Conservation (phyloP, 805 yeast genomes). For the Nakazawaea laoshanensis region DNA sequence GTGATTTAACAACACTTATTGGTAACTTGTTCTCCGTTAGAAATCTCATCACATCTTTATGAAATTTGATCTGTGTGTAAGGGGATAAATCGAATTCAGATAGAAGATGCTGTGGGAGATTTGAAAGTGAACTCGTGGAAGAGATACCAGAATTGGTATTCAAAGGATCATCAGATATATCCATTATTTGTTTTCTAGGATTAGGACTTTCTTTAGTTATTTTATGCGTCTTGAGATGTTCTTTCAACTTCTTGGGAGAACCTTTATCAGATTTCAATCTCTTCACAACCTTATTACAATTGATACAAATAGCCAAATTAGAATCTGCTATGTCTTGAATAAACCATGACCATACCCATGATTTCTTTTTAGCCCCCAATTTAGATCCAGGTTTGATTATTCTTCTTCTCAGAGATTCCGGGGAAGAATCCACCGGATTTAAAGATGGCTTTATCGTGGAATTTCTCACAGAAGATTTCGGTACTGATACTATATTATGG, state of each 20-base stretch:
- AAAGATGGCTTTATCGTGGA: too few species aligned
- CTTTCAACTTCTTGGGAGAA: constrained; percentile 49
- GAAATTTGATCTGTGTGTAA: constrained; percentile 38
- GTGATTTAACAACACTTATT: constrained; percentile 37
- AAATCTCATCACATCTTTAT: constrained; percentile 40
- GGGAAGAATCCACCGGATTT: too few species aligned
- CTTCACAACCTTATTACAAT: constrained; percentile 39
- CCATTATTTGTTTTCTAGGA: background rate
- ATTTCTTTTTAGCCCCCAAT: constrained; percentile 52
- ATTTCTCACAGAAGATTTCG: too few species aligned
- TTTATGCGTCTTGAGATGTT: constrained; percentile 49
- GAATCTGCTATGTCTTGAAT: constrained; percentile 39
- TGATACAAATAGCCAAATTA: constrained; percentile 45
- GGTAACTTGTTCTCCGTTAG: constrained; percentile 44
- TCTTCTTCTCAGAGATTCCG: too few species aligned
- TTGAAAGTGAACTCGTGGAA: background rate
- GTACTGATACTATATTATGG: too few species aligned
- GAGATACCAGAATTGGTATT: background rate
- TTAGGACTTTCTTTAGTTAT: constrained; percentile 29
- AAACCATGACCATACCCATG: constrained; percentile 62
- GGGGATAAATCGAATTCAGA: constrained; percentile 28
- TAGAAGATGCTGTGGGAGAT: constrained; percentile 10
- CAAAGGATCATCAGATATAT: background rate
- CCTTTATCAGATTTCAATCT: constrained; percentile 47
- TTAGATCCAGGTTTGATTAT: constrained; percentile 44